phyloP scores from a whole-genome alignment of 768 basidiomycete species.

The Phylloporus sp. region DNA sequence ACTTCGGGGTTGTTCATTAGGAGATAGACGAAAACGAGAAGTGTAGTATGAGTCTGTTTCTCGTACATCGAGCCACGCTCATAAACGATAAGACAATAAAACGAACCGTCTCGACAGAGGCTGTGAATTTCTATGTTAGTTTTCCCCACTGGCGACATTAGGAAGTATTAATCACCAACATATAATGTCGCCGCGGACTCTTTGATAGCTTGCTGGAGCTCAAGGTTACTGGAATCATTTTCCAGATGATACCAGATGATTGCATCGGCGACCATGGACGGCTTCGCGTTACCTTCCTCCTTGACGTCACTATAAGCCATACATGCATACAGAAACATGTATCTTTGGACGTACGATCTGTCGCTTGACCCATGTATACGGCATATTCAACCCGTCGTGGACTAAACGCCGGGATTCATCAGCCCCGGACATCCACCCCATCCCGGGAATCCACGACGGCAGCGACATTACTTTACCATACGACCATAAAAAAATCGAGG shows the following conservation, averaged over 20 bases:
- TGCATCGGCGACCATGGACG: conserved; percentile 18
- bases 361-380: conserved; percentile 10
- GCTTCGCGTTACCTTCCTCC: conserved; percentile 7
- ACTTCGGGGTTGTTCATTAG: too few species aligned
- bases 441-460: conserved; percentile 26
- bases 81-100: too few species aligned
- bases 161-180: conserved; percentile 12
- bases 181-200: conserved; percentile 17
- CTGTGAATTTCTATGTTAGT: conserved; percentile 14
- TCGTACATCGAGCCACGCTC: too few species aligned
- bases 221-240: background rate
- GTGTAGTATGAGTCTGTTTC: too few species aligned
- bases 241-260: conserved; percentile 3
- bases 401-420: conserved; percentile 6
- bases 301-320: background rate
- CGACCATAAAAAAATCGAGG: background rate
- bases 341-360: conserved; percentile 1
- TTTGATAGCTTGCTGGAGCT: conserved; percentile 17
- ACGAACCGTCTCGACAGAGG: conserved; percentile 30
- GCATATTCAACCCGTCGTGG: conserved; percentile 6
- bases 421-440: conserved; percentile 18
- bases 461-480: conserved; percentile 14
- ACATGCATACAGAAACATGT: background rate
- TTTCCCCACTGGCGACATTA: background rate
- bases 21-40: too few species aligned